A percentile compares a stretch with the other conserved stretches of the same genome.
Conservation (phyloP, 139 green algal species). For the Bryopsis sp. region DNA sequence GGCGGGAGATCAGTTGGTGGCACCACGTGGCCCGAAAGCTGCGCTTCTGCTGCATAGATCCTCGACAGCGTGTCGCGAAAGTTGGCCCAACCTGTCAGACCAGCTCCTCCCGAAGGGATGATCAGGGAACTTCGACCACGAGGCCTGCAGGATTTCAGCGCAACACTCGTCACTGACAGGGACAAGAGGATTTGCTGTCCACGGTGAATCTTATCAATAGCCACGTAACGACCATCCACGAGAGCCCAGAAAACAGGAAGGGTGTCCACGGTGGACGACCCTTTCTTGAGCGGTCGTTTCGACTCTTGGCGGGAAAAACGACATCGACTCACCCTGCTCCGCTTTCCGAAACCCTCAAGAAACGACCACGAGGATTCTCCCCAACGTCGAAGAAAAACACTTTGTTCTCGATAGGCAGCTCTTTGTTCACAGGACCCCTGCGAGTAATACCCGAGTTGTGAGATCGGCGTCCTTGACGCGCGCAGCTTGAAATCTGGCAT, state of each 20-base stretch:
- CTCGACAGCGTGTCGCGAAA: slow-evolving; percentile 17
- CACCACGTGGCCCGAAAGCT: slow-evolving; percentile 7
- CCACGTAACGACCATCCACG: too few species aligned
- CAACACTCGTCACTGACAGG: too few species aligned
- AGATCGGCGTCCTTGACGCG: too few species aligned
- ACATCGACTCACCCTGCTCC: slow-evolving; percentile 24
- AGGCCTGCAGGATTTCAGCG: slow-evolving; percentile 3
- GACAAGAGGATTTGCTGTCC: too few species aligned
- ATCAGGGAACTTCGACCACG: slow-evolving; percentile 22
- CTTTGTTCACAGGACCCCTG: slow-evolving; percentile 32
- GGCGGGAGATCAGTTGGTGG: not conserved
- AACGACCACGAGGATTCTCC: slow-evolving; percentile 39
- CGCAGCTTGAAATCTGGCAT: too few species aligned
- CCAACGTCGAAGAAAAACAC: slow-evolving; percentile 49
- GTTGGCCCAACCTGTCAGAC: slow-evolving; percentile 6
- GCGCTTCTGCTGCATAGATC: slow-evolving; percentile 17
- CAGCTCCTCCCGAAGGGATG: slow-evolving; percentile 19
- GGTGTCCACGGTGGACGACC: too few species aligned
- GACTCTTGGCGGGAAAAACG: not conserved
- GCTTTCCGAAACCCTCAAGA: slow-evolving; percentile 38
- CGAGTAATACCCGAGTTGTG: too few species aligned
- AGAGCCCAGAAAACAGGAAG: too few species aligned
- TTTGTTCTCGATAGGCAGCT: slow-evolving; percentile 49
- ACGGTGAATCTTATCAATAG: too few species aligned
- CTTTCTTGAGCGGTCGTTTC: not conserved